Evolutionary conservation across 345 rosid species (phyloP).

Genomic region (Ceriops tagal): DNA sequence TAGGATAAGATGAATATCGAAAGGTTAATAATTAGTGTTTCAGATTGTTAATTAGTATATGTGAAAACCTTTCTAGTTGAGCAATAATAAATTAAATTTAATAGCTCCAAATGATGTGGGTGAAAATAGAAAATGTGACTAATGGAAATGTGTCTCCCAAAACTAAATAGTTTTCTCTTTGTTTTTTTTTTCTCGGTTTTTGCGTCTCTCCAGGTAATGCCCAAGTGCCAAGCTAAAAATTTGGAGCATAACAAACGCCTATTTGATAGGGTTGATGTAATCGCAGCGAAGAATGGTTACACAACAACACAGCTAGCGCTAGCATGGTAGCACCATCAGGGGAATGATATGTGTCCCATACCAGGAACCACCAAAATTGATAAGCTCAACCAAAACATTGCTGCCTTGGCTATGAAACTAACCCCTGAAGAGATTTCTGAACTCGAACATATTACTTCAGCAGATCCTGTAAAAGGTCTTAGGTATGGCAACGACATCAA

Average conservation of each 20-base stretch:
- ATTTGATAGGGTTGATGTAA: conserved; percentile 12
- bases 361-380: conserved; percentile 15
- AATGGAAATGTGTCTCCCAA: neutral
- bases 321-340: neutral
- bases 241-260: too few species aligned
- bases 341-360: conserved; percentile 7
- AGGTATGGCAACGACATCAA: neutral
- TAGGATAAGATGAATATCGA: conserved; percentile 35
- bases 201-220: neutral
- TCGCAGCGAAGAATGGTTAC: conserved; percentile 21
- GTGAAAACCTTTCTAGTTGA: too few species aligned
- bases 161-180: neutral
- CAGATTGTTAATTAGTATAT: neutral
- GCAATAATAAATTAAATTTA: too few species aligned
- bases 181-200: too few species aligned
- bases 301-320: conserved; percentile 23
- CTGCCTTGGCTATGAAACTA: conserved; percentile 23
- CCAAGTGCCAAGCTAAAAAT: conserved; percentile 10
- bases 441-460: conserved; percentile 24
- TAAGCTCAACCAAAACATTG: conserved; percentile 25
- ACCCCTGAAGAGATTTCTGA: conserved; percentile 23
- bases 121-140: neutral
- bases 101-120: too few species aligned
- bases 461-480: conserved; percentile 13
- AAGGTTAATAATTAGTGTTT: conserved; percentile 21